Evolutionary conservation across 306 rosid species (phyloP).

Genomic region (Malus fusca): DNA sequence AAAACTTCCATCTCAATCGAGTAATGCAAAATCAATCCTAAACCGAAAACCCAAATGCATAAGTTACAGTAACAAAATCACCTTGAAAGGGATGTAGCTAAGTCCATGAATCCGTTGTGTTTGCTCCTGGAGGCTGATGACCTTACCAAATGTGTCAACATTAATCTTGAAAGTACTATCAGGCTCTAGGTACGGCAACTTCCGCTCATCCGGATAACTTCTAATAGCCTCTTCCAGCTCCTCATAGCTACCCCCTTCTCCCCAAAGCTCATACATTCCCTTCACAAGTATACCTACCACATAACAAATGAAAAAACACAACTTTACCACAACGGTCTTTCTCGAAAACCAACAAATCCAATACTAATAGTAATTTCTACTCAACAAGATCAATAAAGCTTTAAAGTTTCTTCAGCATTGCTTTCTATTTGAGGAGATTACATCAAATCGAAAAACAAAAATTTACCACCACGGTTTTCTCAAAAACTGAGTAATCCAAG

Average conservation of each 20-base stretch:
- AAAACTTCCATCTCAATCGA: neutral
- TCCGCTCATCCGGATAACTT: conserved; percentile 63
- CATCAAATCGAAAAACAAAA: too few relatives aligned
- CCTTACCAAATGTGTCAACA: conserved; percentile 84
- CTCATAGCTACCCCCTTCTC: conserved; percentile 71
- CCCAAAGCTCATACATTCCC: conserved; percentile 96
- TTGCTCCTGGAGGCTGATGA: conserved; percentile 58
- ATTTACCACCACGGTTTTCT: too few relatives aligned
- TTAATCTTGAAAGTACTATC: conserved; percentile 71
- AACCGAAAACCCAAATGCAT: neutral
- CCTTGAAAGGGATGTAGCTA: conserved; percentile 81
- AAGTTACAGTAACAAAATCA: conserved; percentile 7
- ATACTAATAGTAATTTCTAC: neutral
- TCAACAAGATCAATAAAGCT: neutral
- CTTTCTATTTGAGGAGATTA: neutral
- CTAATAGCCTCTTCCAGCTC: conserved; percentile 62
- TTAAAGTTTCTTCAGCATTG: neutral
- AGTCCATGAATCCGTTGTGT: conserved; percentile 61
- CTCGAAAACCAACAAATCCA: neutral
- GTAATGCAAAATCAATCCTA: neutral
- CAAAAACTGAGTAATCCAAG: too few relatives aligned
- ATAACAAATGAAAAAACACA: neutral
- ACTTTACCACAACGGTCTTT: neutral
- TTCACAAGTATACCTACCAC: conserved; percentile 78
- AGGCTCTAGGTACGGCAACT: conserved; percentile 58